Conservation (phyloP, 208 protist species). For the Trypanosoma brucei region DNA sequence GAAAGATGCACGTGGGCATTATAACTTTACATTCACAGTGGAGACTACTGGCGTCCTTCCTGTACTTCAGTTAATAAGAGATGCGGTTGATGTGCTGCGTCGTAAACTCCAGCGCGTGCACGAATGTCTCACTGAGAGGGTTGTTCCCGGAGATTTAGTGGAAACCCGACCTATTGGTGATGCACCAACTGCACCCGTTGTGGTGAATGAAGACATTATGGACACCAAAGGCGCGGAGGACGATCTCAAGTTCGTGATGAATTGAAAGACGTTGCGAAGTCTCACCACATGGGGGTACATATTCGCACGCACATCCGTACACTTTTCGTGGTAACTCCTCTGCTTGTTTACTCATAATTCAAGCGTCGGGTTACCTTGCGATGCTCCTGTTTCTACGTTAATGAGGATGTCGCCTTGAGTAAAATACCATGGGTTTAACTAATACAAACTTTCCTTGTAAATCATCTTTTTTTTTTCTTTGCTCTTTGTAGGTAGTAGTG, state of each 20-base stretch:
- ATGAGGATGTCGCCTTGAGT: neutral
- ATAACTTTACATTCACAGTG: constrained; percentile 89
- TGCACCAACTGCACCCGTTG: constrained; percentile 76
- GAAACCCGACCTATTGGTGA: constrained; percentile 73
- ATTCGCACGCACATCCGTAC: too few relatives aligned
- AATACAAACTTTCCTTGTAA: neutral
- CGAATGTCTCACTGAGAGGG: constrained; percentile 63
- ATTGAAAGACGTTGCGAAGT: constrained; percentile 24
- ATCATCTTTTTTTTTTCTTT: neutral
- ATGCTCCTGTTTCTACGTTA: neutral
- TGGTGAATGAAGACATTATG: constrained; percentile 77
- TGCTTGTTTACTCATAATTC: too few relatives aligned
- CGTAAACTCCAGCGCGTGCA: constrained; percentile 70
- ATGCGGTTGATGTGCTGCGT: constrained; percentile 79
- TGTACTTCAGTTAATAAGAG: constrained; percentile 79
- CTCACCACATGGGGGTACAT: too few relatives aligned
- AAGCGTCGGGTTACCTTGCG: too few relatives aligned
- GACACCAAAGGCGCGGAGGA: constrained; percentile 67
- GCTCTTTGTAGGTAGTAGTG: too few relatives aligned
- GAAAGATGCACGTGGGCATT: constrained; percentile 66
- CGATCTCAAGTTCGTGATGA: constrained; percentile 86
- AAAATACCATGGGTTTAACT: neutral
- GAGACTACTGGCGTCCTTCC: constrained; percentile 88
- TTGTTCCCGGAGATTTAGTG: constrained; percentile 54
- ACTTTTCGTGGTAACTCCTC: too few relatives aligned